phyloP scores from a whole-genome alignment of 1,284 basidiomycete genomes.

The Moesziomyces sp. region DNA sequence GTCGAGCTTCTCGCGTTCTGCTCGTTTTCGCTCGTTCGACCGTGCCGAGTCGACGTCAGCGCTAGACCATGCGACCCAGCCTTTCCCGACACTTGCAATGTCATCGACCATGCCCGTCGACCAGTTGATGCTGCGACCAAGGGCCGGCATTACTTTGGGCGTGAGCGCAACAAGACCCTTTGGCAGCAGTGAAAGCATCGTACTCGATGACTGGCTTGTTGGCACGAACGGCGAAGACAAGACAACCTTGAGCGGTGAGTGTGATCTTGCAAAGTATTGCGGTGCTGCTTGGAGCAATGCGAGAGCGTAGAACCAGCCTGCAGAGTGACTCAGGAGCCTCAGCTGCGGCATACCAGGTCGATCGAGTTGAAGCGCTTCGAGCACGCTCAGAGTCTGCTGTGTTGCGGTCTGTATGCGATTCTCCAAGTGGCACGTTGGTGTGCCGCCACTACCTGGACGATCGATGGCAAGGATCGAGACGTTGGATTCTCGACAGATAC shows the following conservation, averaged over 20 bases:
- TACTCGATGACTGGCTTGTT: slow-evolving; percentile 16
- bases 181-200: slow-evolving; percentile 12
- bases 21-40: slow-evolving; percentile 10
- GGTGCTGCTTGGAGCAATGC: slow-evolving; percentile 18
- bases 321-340: slow-evolving; percentile 13
- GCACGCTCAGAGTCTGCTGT: slow-evolving; percentile 14
- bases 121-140: slow-evolving; percentile 11
- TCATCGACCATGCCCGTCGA: slow-evolving; percentile 18
- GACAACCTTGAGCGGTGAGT: slow-evolving; percentile 6
- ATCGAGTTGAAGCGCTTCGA: slow-evolving; percentile 21
- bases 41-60: slow-evolving; percentile 7
- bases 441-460: slow-evolving; percentile 22
- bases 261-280: slow-evolving; percentile 12
- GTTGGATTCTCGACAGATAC: slow-evolving; percentile 8
- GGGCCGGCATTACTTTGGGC: slow-evolving; percentile 11
- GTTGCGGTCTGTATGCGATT: slow-evolving; percentile 10
- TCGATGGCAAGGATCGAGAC: slow-evolving; percentile 24
- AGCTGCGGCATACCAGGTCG: slow-evolving; percentile 6
- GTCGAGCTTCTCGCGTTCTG: slow-evolving; percentile 12
- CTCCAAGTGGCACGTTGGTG: slow-evolving; percentile 7
- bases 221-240: slow-evolving; percentile 23
- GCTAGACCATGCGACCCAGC: slow-evolving; percentile 11
- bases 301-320: slow-evolving; percentile 21
- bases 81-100: slow-evolving; percentile 19
- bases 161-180: slow-evolving; percentile 17